phyloP scores from a whole-genome alignment of 2,329 filamentous ascomycete species.

The Laburnicola sp. region DNA sequence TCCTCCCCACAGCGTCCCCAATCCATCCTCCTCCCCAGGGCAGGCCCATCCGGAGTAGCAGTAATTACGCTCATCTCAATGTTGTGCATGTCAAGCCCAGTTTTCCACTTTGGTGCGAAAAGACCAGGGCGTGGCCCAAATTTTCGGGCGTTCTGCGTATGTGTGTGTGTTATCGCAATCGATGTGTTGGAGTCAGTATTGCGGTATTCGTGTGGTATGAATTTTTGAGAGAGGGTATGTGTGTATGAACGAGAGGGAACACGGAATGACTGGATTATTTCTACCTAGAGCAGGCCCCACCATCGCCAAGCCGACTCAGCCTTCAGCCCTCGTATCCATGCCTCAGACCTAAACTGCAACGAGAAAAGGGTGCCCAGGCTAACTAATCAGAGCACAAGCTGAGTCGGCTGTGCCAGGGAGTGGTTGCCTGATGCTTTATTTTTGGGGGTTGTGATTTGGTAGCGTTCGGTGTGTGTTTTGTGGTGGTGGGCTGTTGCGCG shows the following conservation, averaged over 20 bases:
- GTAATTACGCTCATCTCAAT: no score
- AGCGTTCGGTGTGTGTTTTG: background rate
- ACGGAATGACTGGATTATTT: constrained; percentile 1
- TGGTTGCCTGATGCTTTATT: background rate
- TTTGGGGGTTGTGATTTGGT: background rate
- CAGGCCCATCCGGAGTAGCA: no score
- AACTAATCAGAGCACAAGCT: background rate
- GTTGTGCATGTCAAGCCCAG: no score
- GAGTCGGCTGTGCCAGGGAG: background rate
- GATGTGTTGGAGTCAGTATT: no score
- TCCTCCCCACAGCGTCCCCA: background rate
- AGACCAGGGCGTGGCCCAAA: no score
- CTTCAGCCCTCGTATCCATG: background rate
- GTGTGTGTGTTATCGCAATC: no score
- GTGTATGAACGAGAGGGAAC: background rate
- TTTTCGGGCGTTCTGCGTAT: no score
- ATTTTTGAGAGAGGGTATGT: background rate
- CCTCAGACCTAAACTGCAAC: background rate
- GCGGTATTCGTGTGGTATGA: no score
- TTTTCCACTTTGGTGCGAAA: no score
- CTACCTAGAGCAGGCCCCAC: background rate
- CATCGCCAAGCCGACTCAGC: constrained; percentile 4
- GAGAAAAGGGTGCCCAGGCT: background rate
- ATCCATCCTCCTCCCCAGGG: background rate
- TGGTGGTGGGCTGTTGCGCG: constrained; percentile 1